Evolutionary conservation across 108 stramenopile genomes (phyloP).

Genomic region (Bacterosira constricta): DNA sequence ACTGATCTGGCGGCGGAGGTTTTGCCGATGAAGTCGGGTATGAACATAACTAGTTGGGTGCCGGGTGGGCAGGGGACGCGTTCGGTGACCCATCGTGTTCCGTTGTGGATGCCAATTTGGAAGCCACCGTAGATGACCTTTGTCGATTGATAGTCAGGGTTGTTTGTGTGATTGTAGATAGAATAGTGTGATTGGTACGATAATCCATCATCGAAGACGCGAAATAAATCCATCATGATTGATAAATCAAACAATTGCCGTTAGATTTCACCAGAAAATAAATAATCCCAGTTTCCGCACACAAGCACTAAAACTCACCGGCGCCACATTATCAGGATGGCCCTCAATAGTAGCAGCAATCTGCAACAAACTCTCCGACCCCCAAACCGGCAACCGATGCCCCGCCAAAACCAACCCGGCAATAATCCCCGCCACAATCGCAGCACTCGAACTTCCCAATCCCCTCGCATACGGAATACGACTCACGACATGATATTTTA

Average conservation of each 20-base stretch:
- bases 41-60: slow-evolving; percentile 95
- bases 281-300: no score
- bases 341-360: slow-evolving; percentile 98
- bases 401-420: slow-evolving; percentile 97
- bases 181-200: no score
- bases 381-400: slow-evolving; percentile 95
- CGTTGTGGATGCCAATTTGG: slow-evolving; percentile 98
- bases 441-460: slow-evolving; percentile 95
- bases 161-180: neutral
- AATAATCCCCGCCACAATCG: slow-evolving; percentile 98
- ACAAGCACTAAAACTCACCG: slow-evolving; percentile 56
- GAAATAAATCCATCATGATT: no score
- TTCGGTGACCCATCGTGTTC: slow-evolving; percentile 94
- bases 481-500: slow-evolving; percentile 91
- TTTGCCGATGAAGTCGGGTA: slow-evolving; percentile 96
- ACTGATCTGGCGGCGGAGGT: slow-evolving; percentile 91
- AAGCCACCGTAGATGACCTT: slow-evolving; percentile 95
- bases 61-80: slow-evolving; percentile 90
- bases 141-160: neutral
- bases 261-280: no score
- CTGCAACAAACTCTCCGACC: slow-evolving; percentile 94
- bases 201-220: no score
- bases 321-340: slow-evolving; percentile 99
- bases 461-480: slow-evolving; percentile 97
- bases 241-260: no score